Evolutionary conservation across 805 yeast genomes (phyloP).

Genomic region (Cyberlindnera meyerae): DNA sequence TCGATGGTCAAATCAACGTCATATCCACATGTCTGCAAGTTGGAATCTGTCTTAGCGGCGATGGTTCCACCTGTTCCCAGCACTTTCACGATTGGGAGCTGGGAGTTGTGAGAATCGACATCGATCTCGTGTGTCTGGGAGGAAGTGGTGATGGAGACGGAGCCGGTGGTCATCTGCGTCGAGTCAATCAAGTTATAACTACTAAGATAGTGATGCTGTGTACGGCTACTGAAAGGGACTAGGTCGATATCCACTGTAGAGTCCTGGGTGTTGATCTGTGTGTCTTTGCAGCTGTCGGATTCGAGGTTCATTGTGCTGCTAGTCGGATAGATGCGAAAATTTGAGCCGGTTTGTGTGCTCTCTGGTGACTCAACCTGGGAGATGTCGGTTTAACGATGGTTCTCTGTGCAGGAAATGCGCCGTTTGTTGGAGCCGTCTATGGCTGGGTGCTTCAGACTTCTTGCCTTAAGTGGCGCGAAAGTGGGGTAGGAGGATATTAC

Average conservation of each 20-base stretch:
- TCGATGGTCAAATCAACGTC: conserved; percentile 50
- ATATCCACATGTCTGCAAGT: conserved; percentile 50
- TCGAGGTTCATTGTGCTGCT: background rate
- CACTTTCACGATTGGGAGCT: conserved; percentile 37
- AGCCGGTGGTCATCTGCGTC: conserved; percentile 3
- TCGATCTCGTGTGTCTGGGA: conserved; percentile 23
- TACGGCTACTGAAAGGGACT: too few relatives aligned
- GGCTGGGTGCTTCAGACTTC: background rate
- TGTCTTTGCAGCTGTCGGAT: conserved; percentile 13
- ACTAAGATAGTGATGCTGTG: too few relatives aligned
- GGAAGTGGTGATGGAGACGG: conserved; percentile 26
- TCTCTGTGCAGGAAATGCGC: background rate
- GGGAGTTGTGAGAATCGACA: conserved; percentile 18
- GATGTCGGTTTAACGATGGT: background rate
- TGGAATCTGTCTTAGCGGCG: conserved; percentile 46
- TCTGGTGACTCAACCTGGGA: background rate
- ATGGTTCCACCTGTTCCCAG: conserved; percentile 61
- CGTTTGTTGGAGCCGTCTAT: background rate
- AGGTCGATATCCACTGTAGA: conserved; percentile 2
- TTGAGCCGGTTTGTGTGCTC: too few relatives aligned
- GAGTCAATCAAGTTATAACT: too few relatives aligned
- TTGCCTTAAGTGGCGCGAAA: background rate
- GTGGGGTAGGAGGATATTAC: too few relatives aligned
- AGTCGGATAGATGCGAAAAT: too few relatives aligned
- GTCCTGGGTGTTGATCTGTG: conserved; percentile 5